phyloP scores from a whole-genome alignment of 176 grass and related monocot genomes.

The Panicum miliaceum region DNA sequence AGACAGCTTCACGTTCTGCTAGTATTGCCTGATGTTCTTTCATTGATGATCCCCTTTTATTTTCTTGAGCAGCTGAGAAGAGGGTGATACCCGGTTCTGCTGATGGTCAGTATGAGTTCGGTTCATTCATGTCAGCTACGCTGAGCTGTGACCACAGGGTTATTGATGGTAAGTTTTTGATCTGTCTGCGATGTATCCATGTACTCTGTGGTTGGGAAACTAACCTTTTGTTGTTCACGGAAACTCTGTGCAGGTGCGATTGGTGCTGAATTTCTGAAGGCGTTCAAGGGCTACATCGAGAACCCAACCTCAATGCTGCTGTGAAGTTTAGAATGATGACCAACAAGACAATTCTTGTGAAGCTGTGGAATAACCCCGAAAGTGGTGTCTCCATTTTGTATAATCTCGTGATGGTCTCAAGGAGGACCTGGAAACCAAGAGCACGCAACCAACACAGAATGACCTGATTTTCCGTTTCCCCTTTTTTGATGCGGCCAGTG shows the following conservation, averaged over 20 bases:
- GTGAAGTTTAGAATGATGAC: constrained; percentile 42
- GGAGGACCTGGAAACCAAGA: constrained; percentile 20
- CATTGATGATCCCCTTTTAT: background rate
- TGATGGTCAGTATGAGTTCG: constrained; percentile 82
- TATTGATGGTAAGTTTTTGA: constrained; percentile 73
- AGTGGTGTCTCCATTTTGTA: constrained; percentile 33
- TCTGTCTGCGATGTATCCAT: background rate
- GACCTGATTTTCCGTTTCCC: constrained; percentile 20
- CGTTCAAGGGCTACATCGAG: constrained; percentile 95
- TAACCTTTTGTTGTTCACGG: background rate
- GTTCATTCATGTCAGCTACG: constrained; percentile 91
- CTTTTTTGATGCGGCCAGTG: constrained; percentile 3
- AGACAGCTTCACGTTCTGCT: background rate
- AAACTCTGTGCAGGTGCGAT: constrained; percentile 68
- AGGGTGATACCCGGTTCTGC: constrained; percentile 74
- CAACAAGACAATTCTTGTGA: constrained; percentile 27
- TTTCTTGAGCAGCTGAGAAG: constrained; percentile 67
- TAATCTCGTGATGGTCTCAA: constrained; percentile 12
- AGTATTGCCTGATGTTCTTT: background rate
- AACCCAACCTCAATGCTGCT: constrained; percentile 86
- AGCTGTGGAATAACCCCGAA: constrained; percentile 35
- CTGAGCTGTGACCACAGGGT: constrained; percentile 97
- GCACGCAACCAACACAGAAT: constrained; percentile 16
- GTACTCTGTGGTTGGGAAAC: background rate
- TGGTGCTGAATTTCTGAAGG: constrained; percentile 86